Evolutionary conservation across 106 monocot genomes (phyloP), one percentile per base, ranked within the genome.

Genomic region (Xerophyta viscosa): DNA sequence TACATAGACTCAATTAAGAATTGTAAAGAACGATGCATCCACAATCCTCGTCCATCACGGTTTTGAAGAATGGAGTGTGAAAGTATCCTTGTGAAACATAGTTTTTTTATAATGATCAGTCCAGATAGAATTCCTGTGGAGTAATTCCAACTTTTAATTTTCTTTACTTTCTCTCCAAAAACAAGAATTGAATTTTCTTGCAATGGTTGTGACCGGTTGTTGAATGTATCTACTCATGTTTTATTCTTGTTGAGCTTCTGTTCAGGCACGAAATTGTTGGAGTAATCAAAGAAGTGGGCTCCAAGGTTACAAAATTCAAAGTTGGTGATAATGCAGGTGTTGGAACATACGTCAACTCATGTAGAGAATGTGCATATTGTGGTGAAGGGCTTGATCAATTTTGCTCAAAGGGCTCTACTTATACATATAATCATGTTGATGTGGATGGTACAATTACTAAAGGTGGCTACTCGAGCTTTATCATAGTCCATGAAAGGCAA

Each of bases 401-500:
- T 33, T 33, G 33, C 11, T 33, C 33, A 33, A 33, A 33, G 33
- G 11, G 33, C n/a, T n/a, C n/a, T 33, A 11, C 11, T 11, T 33
- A 6, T 11, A 33, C 33, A 5, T 33, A 33, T 33, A 33, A 13
- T 63, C 12, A 1, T 15, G 13, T 81, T 48, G 93, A 94, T 68
- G 42, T 27, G 12, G 84, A 88, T 80, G 93, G 93, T 25, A 72
- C 84, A 7, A 39, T 78, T 44, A 94, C 93, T 21, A 94, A 78
- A 67, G 93, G 87, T 12, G 93, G 93, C 52, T 94, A 88, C 68
- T 94, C 93, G 12, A 71, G 55, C 59, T 69, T 63, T 46, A 84
- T 94, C 12, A 75, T 88, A 25, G 88, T 88, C n/a, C 80, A 75
- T 67, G 69, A 84, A 26, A 94, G 93, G 93, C 56, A 77, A 66